Evolutionary conservation across 768 basidiomycete species (phyloP).

Genomic region (Mycena capillaripes): DNA sequence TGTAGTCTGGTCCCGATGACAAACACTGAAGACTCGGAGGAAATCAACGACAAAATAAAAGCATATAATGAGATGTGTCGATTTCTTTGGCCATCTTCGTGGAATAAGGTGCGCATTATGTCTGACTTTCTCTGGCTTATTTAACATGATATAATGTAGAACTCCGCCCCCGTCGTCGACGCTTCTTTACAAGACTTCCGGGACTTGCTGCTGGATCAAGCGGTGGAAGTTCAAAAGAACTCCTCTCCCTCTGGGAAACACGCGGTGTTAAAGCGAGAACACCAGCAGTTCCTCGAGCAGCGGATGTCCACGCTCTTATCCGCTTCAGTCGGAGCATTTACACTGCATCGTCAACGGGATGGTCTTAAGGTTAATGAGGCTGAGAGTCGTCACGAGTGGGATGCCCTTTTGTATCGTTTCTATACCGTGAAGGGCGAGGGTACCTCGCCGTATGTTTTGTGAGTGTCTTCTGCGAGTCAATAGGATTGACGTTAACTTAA

Average conservation of each 20-base stretch:
- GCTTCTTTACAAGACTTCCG: background rate
- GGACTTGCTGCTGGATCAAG: background rate
- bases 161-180: background rate
- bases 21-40: background rate
- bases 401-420: conserved; percentile 19
- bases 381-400: conserved; percentile 24
- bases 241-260: background rate
- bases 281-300: background rate
- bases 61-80: conserved; percentile 2
- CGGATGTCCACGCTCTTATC: conserved; percentile 5
- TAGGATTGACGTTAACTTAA: background rate
- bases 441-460: conserved; percentile 13
- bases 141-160: background rate
- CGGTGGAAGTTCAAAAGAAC: background rate
- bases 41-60: background rate
- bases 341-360: background rate
- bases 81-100: background rate
- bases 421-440: background rate
- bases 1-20: background rate
- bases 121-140: background rate
- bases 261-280: too few relatives aligned
- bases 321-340: conserved; percentile 2
- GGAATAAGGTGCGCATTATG: background rate
- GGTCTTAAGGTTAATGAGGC: background rate
- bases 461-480: background rate